Conservation (phyloP, 768 basidiomycete species). For the Coprinopsis sp. region DNA sequence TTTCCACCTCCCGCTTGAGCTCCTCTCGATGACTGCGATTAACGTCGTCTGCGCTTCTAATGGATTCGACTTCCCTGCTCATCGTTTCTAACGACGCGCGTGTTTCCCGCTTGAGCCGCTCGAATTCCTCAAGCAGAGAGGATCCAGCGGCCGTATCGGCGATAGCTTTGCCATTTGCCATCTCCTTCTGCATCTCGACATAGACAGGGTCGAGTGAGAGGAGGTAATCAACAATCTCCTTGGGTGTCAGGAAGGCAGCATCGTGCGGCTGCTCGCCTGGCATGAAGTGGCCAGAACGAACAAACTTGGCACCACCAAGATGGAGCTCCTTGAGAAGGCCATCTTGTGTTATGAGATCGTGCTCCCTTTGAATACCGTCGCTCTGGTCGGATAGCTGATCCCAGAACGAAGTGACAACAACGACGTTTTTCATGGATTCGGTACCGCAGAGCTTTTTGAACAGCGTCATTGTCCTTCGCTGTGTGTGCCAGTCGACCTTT, state of each 20-base stretch:
- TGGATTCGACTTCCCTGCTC: too few species aligned
- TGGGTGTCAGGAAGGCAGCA: neutral
- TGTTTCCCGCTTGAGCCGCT: too few species aligned
- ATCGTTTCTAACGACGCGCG: too few species aligned
- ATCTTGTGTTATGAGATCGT: slow-evolving; percentile 35
- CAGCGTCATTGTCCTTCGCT: slow-evolving; percentile 37
- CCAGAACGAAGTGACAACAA: slow-evolving; percentile 46
- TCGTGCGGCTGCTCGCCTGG: neutral
- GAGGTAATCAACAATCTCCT: neutral
- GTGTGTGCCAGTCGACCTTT: slow-evolving; percentile 28
- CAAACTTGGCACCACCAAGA: slow-evolving; percentile 21
- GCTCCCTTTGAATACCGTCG: slow-evolving; percentile 29
- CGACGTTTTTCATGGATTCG: slow-evolving; percentile 36
- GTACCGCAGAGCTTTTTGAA: slow-evolving; percentile 42
- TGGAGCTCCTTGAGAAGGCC: slow-evolving; percentile 27
- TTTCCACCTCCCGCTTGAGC: too few species aligned
- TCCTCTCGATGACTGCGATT: too few species aligned
- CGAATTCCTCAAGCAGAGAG: neutral
- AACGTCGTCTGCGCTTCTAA: too few species aligned
- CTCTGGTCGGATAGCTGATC: slow-evolving; percentile 23
- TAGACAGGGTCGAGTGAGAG: slow-evolving; percentile 1
- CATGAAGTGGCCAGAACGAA: slow-evolving; percentile 28
- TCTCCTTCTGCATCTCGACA: slow-evolving; percentile 16
- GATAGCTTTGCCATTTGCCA: slow-evolving; percentile 10
- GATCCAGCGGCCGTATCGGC: slow-evolving; percentile 1